Evolutionary conservation across 1,284 basidiomycete species (phyloP).

Genomic region (Calocybe gambosa): DNA sequence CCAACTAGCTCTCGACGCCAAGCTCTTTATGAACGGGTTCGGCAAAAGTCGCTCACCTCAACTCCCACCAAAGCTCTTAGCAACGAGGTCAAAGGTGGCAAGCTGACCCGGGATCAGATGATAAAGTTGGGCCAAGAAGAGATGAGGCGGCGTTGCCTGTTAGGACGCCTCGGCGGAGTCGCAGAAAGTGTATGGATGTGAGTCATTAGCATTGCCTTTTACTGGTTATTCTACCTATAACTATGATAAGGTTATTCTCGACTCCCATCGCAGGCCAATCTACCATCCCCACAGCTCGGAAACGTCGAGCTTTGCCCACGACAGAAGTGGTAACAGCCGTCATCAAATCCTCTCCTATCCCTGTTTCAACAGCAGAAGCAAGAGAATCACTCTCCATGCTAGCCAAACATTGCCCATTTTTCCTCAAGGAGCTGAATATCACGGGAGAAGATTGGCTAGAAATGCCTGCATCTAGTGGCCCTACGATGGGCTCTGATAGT

Average conservation of each 20-base stretch:
- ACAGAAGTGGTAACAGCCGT: conserved; percentile 60
- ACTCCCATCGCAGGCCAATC: conserved; percentile 37
- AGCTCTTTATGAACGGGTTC: conserved; percentile 73
- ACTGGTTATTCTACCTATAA: conserved; percentile 2
- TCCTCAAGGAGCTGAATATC: conserved; percentile 57
- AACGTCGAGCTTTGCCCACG: conserved; percentile 59
- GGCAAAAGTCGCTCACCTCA: conserved; percentile 57
- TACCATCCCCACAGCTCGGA: conserved; percentile 49
- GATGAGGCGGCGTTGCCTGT: conserved; percentile 61
- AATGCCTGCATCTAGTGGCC: conserved; percentile 54
- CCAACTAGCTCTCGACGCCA: conserved; percentile 68
- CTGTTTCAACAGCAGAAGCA: conserved; percentile 69
- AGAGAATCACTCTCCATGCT: conserved; percentile 65
- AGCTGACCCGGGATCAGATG: conserved; percentile 58
- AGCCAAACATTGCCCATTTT: conserved; percentile 68
- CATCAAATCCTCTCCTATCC: conserved; percentile 72
- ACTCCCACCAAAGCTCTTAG: conserved; percentile 57
- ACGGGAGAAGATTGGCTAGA: conserved; percentile 74
- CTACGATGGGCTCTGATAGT: conserved; percentile 18
- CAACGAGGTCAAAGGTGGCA: conserved; percentile 33
- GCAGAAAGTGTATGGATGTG: conserved; percentile 87
- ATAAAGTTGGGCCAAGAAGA: conserved; percentile 69
- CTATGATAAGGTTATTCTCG: conserved; percentile 56
- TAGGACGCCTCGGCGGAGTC: conserved; percentile 69
- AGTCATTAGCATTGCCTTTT: conserved; percentile 21